phyloP scores from a whole-genome alignment of 2,329 filamentous ascomycete genomes.

The Colletotrichum sp. region DNA sequence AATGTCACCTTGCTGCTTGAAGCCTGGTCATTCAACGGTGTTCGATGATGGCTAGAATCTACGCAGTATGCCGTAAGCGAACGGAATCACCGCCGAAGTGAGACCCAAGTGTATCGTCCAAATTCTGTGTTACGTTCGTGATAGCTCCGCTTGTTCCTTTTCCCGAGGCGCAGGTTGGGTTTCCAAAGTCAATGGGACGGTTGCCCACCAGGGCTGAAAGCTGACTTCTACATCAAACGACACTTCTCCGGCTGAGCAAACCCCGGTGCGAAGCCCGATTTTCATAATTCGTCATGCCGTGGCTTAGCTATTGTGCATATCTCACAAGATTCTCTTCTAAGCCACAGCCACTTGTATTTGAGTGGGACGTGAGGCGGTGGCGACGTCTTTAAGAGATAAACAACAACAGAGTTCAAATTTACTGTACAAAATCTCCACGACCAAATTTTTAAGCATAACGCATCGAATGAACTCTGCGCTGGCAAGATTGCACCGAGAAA shows the following conservation, averaged over 20 bases:
- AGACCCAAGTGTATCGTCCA: neutral
- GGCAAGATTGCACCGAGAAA: neutral
- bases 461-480: neutral
- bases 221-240: neutral
- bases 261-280: neutral
- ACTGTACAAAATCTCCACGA: neutral
- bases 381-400: neutral
- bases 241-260: neutral
- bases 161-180: neutral
- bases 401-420: neutral
- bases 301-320: neutral
- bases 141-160: neutral
- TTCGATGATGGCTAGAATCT: neutral
- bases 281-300: neutral
- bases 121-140: neutral
- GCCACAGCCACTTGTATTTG: neutral
- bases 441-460: conserved; percentile 5
- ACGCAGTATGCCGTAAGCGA: neutral
- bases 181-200: neutral
- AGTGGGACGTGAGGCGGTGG: neutral
- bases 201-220: neutral
- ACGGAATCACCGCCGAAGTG: neutral
- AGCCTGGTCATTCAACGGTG: neutral
- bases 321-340: neutral
- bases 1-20: neutral